Base-by-base conservation (phyloP, 176 grass and related monocot genomes). In the Paspalum vaginatum region DNA sequence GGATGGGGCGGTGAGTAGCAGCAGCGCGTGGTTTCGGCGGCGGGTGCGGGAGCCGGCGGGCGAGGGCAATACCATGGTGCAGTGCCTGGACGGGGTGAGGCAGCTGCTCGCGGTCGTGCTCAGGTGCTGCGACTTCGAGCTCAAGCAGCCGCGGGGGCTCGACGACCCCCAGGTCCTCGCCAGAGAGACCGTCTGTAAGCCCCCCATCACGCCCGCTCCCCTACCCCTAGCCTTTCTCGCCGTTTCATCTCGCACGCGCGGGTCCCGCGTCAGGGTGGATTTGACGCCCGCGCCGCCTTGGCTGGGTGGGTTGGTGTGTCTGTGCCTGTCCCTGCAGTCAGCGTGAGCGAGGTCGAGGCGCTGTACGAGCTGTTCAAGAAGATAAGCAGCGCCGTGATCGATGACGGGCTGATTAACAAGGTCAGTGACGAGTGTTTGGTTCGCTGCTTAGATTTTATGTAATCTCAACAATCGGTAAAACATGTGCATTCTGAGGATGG, bases 101-200 rank as follows among this genome's bases (percentile, higher is more conserved):
- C 95, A 98, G 71, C 78, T 92, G 27, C 70, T 95, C 64, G 86
- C 86, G 83, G 84, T 76, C 76, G 44, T 98, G 26, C 83, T 94
- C 76, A 87, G 46, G 68, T 95, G 95, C 77, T 98, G 86, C 71
- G 92, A 94, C 84, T 65, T 95, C 77, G 95, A 98, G 56, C 78
- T 90, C 68, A 90, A 84, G 72, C 90, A 83, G 61, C 52, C 92
- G 16, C 76, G 84, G 11, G 95, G 92, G 60, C 95, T 98, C 69
- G 86, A 93, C 69, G 88, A 95, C 42, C 90, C 92, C 51, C 88
- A 95, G 63, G 53, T 86, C 76, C 91, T 98, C 58, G 95, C 90
- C 0, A 58, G 95, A 45, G 95, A 98, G 89, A 98, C 95, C 77
- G 92, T 98, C 87, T 94, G 95, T 98, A 91, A 76, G 95, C 75